Percentiles rank a stretch among this genome's conserved stretches.
phyloP scores from a whole-genome alignment of 306 rosid species.

The Benincasa hispida region DNA sequence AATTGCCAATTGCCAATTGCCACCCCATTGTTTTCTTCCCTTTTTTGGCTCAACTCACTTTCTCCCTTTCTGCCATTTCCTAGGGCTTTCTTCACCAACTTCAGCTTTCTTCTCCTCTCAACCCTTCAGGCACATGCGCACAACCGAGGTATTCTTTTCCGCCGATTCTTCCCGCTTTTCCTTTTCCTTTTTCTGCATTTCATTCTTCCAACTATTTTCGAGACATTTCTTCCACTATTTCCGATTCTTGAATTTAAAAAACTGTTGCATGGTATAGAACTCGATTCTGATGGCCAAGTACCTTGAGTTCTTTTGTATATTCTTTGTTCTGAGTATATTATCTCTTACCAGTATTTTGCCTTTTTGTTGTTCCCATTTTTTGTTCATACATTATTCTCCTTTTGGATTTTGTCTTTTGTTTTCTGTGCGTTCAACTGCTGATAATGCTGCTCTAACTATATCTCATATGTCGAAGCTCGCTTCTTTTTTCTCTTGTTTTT shows the following conservation, averaged over 20 bases:
- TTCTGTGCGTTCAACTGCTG: too few species aligned
- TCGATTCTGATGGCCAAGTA: not conserved
- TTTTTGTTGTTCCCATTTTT: not conserved
- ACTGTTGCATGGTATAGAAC: not conserved
- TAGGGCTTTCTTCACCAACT: not conserved
- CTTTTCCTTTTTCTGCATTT: not conserved
- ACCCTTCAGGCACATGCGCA: not conserved
- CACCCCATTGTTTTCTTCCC: too few species aligned
- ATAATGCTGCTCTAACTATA: not conserved
- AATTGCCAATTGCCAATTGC: too few species aligned
- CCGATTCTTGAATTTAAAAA: too few species aligned
- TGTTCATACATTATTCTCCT: not conserved
- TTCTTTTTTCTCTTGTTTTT: not conserved
- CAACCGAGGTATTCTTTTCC: not conserved
- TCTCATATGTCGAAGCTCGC: not conserved
- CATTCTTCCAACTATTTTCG: not conserved
- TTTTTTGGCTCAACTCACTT: not conserved
- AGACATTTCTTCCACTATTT: not conserved
- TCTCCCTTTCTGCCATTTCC: not conserved
- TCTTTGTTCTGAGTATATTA: not conserved
- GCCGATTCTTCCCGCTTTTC: not conserved
- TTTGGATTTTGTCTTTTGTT: too few species aligned
- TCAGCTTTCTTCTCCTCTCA: not conserved
- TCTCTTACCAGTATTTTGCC: too few species aligned
- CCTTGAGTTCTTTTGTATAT: not conserved